Evolutionary conservation across 1,284 basidiomycete genomes (phyloP).

Genomic region (Kwoniella shivajii): DNA sequence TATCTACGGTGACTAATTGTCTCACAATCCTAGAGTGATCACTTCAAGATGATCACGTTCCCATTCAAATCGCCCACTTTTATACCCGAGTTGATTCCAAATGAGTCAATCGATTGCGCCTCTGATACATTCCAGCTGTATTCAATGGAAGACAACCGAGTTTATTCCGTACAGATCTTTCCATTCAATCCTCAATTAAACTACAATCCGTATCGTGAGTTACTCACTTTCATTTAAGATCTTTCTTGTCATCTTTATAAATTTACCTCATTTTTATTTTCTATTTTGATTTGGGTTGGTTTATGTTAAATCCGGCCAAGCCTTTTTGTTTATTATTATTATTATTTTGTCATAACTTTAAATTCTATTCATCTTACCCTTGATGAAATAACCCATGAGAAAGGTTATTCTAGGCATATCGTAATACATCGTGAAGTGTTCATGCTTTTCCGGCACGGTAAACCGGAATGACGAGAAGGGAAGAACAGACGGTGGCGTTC

Average conservation of each 20-base stretch:
- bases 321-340: neutral
- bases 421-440: neutral
- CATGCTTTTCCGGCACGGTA: conserved; percentile 1
- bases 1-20: too few relatives aligned
- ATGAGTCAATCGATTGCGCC: neutral
- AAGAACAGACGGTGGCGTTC: neutral
- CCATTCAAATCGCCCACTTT: neutral
- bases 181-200: neutral
- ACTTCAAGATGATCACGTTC: too few relatives aligned
- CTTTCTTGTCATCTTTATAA: too few relatives aligned
- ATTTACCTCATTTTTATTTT: too few relatives aligned
- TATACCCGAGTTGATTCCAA: neutral
- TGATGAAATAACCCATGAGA: too few relatives aligned
- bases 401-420: neutral
- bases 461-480: conserved; percentile 5
- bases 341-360: too few relatives aligned
- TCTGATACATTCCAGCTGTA: neutral
- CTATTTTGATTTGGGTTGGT: too few relatives aligned
- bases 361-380: neutral
- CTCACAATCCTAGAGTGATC: too few relatives aligned
- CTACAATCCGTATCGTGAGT: neutral
- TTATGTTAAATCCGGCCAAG: conserved; percentile 2
- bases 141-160: neutral
- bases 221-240: neutral
- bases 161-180: neutral